Conservation (phyloP, 179 eudicot species). For the Silene noctiflora region DNA sequence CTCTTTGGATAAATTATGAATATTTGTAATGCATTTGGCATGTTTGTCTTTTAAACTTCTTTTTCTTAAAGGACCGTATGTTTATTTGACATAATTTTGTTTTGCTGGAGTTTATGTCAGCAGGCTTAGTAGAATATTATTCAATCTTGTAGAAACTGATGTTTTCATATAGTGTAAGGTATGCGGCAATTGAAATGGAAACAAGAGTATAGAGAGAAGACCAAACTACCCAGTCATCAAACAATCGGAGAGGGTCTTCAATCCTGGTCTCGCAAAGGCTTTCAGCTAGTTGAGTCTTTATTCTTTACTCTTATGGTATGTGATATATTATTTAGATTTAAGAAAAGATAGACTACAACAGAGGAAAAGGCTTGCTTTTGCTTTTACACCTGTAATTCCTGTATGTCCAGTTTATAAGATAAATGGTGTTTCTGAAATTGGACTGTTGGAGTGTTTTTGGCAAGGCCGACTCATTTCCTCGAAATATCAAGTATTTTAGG, state of each 20-base stretch:
- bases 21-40: not conserved
- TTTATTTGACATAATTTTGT: not conserved
- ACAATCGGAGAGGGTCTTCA: not conserved
- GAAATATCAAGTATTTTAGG: no score
- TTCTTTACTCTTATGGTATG: no score
- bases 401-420: no score
- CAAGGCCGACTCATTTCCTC: no score
- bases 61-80: not conserved
- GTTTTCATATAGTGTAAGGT: not conserved
- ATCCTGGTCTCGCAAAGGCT: not conserved
- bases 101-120: not conserved
- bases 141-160: not conserved
- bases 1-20: not conserved
- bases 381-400: no score
- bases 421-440: no score
- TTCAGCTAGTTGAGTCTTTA: no score
- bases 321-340: no score
- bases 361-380: no score
- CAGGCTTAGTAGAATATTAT: not conserved
- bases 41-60: not conserved
- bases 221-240: not conserved
- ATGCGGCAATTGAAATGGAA: not conserved
- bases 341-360: no score
- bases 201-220: not conserved
- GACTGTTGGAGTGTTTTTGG: no score